A percentile compares a stretch with the other conserved stretches of the same genome.
Conservation (phyloP, 257 asterid genomes). For the Solanum sitiens region DNA sequence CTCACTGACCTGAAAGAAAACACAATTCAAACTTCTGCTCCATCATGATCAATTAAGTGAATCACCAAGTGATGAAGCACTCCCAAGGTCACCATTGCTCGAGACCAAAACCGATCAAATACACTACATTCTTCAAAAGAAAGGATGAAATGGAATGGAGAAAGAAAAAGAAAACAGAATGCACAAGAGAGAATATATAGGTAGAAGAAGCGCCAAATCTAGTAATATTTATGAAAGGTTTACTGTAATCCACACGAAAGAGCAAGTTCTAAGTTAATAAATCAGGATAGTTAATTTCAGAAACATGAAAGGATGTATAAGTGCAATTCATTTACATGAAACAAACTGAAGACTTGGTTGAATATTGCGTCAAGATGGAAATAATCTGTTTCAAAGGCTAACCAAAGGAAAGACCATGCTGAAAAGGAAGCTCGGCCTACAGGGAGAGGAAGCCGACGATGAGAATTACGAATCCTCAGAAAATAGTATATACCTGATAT, state of each 20-base stretch:
- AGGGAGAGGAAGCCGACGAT: too few relatives aligned
- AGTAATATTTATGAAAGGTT: background rate
- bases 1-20: constrained; percentile 50
- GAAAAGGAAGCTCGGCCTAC: too few relatives aligned
- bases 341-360: background rate
- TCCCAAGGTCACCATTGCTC: background rate
- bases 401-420: background rate
- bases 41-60: background rate
- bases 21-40: background rate
- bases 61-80: background rate
- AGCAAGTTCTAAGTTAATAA: background rate
- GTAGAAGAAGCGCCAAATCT: background rate
- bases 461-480: too few relatives aligned
- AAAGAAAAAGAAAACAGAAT: background rate
- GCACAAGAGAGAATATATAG: background rate
- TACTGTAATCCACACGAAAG: background rate
- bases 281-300: background rate
- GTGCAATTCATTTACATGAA: background rate
- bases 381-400: background rate
- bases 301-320: background rate
- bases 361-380: background rate
- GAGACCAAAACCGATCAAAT: background rate
- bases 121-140: background rate
- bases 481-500: constrained; percentile 39
- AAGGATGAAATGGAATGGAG: background rate